Conservation (phyloP, 768 basidiomycete genomes). For the Piloderma croceum region DNA sequence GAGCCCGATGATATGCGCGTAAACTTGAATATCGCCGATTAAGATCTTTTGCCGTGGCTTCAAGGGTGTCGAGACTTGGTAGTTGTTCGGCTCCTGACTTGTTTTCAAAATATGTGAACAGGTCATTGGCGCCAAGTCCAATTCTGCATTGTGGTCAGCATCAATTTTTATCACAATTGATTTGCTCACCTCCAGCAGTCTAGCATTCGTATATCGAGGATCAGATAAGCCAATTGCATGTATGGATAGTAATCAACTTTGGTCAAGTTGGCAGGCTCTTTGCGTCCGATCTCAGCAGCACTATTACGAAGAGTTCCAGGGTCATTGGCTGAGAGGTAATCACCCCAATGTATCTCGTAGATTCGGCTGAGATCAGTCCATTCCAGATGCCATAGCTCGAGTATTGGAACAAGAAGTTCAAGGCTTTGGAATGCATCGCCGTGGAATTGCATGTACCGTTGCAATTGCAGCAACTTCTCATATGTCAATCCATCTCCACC, state of each 20-base stretch:
- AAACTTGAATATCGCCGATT: neutral
- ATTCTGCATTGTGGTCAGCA: neutral
- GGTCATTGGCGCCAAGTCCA: conserved; percentile 1
- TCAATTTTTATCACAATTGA: neutral
- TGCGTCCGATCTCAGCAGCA: conserved; percentile 4
- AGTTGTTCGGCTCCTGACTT: neutral
- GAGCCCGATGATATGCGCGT: neutral
- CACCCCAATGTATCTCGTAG: conserved; percentile 10
- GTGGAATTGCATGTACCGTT: conserved; percentile 25
- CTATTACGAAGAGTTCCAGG: conserved; percentile 13
- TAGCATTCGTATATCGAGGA: conserved; percentile 11
- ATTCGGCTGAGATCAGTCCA: conserved; percentile 26
- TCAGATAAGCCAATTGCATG: conserved; percentile 6
- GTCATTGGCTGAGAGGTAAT: conserved; percentile 3
- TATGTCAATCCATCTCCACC: conserved; percentile 12
- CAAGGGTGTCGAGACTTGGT: conserved; percentile 3
- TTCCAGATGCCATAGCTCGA: conserved; percentile 24
- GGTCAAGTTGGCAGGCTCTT: conserved; percentile 9
- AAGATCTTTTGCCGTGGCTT: conserved; percentile 2
- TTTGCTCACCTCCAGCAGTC: conserved; percentile 19
- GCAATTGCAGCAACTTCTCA: conserved; percentile 13
- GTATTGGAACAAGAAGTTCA: conserved; percentile 18
- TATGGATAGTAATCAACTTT: conserved; percentile 14
- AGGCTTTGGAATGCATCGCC: conserved; percentile 14
- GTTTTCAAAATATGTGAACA: conserved; percentile 6